A percentile compares a stretch with the other conserved stretches of the same genome.
Conservation (phyloP, 768 basidiomycete genomes). For the Lanmaoa pseudosensibilis region DNA sequence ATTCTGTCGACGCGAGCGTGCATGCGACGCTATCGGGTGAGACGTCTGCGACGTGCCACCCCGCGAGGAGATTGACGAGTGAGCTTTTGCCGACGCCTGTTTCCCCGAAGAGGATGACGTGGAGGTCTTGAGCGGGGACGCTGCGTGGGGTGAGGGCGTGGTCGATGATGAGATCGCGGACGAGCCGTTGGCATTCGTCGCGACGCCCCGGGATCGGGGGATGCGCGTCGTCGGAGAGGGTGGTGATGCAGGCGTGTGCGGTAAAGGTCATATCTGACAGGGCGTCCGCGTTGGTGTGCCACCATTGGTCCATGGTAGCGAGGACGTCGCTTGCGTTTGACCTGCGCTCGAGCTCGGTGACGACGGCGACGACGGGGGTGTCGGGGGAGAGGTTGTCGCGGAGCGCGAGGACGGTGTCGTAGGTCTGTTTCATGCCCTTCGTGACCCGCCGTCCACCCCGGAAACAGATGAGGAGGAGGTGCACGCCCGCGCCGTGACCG, state of each 20-base stretch:
- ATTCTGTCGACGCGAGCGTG: constrained; percentile 29
- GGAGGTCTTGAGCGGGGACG: constrained; percentile 19
- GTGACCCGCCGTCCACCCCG: constrained; percentile 21
- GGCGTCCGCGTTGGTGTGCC: constrained; percentile 13
- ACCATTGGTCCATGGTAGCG: constrained; percentile 25
- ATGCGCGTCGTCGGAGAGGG: constrained; percentile 19
- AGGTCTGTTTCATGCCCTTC: constrained; percentile 20
- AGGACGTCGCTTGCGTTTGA: constrained; percentile 8
- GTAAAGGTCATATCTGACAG: constrained; percentile 18
- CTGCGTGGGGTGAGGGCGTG: constrained; percentile 23
- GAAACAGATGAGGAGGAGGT: constrained; percentile 23
- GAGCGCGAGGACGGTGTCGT: constrained; percentile 16
- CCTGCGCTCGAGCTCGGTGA: constrained; percentile 21
- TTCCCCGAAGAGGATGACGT: constrained; percentile 44
- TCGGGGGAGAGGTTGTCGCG: constrained; percentile 19
- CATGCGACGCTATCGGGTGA: constrained; percentile 34
- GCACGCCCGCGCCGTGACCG: constrained; percentile 12
- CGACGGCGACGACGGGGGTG: constrained; percentile 19
- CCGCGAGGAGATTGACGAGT: constrained; percentile 39
- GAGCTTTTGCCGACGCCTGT: constrained; percentile 38
- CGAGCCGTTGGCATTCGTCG: constrained; percentile 23
- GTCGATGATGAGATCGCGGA: constrained; percentile 26
- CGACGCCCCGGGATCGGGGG: constrained; percentile 20
- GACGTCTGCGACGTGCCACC: constrained; percentile 26
- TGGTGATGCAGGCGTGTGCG: constrained; percentile 26